Evolutionary conservation across 306 rosid genomes (phyloP), one percentile per base, ranked within the genome.

Genomic region (Quercus dentata): DNA sequence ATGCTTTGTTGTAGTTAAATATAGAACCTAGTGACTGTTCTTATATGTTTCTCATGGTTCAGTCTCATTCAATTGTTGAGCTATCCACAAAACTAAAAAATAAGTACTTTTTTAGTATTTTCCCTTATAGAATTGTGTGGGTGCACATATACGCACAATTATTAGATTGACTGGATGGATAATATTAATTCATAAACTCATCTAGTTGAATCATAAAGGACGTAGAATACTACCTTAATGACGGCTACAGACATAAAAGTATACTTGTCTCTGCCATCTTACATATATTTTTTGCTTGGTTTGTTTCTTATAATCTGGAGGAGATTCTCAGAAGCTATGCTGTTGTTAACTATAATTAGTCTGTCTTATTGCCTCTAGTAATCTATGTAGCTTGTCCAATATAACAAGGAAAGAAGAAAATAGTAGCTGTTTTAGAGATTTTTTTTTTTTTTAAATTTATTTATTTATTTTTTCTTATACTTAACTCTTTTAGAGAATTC

Each of bases 1-100:
- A 4, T 35, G 62, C 56, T 73, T 72, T 85, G 51, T 23, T 52
- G 67, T 41, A 25, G 79, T 85, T 19, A 9, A 28, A 67, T 49
- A 20, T 35, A 27, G 23, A 71, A 54, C 4, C 75, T 82, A 27
- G 21, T 55, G 13, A 27, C 46, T 62, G 14, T 64, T 46, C 56
- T 4, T 56, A 38, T 88, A 23, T 64, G 38, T 52, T 31, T 80
- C 1, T 70, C 73, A 27, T 15, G 51, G 3, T 69, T 76, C 54
- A 30, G 2, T 63, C 58, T 49, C 38, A 13, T 35, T 30, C 14
- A 71, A 49, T 69, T 78, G 44, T 74, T 5, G 38, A 31, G 30
- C 28, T 78, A 74, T 20, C 54, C 35, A 17, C 35, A 8, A 35
- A 18, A 3, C 6, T 41, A 4, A 30, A 35, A 67, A 35, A 35